A percentile compares a stretch with the other conserved stretches of the same genome.
phyloP scores from a whole-genome alignment of 2,329 filamentous ascomycete genomes.

The Fusarium nurragi region DNA sequence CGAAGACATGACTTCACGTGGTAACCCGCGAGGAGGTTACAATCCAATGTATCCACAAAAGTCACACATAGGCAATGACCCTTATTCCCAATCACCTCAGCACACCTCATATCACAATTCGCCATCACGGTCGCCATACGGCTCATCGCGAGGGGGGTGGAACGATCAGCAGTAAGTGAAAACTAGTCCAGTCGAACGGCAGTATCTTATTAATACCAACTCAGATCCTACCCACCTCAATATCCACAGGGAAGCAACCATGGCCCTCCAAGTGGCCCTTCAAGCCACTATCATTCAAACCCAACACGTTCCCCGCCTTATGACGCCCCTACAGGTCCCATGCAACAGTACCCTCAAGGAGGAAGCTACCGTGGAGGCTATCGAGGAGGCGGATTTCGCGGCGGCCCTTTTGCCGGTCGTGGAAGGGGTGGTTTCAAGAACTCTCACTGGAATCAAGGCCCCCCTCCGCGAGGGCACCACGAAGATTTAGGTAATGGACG shows the following conservation, averaged over 20 bases:
- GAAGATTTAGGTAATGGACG: slow-evolving; percentile 37
- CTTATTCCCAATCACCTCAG: slow-evolving; percentile 56
- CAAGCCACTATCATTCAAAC: slow-evolving; percentile 64
- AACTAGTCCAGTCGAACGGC: not conserved
- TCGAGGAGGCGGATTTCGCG: slow-evolving; percentile 68
- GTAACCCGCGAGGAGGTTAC: slow-evolving; percentile 55
- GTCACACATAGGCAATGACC: slow-evolving; percentile 51
- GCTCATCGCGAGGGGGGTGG: slow-evolving; percentile 52
- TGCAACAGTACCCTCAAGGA: slow-evolving; percentile 61
- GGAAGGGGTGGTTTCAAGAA: slow-evolving; percentile 73
- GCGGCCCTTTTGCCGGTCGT: slow-evolving; percentile 64
- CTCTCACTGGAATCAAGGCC: slow-evolving; percentile 67
- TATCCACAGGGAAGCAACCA: slow-evolving; percentile 64
- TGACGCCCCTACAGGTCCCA: slow-evolving; percentile 65
- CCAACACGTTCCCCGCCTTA: slow-evolving; percentile 61
- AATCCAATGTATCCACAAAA: slow-evolving; percentile 52
- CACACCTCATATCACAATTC: slow-evolving; percentile 58
- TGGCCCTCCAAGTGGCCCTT: slow-evolving; percentile 61
- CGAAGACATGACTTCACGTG: slow-evolving; percentile 59
- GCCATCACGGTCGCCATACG: slow-evolving; percentile 56
- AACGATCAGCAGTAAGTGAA: slow-evolving; percentile 53
- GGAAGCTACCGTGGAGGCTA: slow-evolving; percentile 57
- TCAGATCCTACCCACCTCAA: slow-evolving; percentile 69
- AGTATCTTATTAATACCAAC: slow-evolving; percentile 8
- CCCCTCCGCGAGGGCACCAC: slow-evolving; percentile 36